Conservation (phyloP, 441 rosid genomes). For the Erysimum pusillum region DNA sequence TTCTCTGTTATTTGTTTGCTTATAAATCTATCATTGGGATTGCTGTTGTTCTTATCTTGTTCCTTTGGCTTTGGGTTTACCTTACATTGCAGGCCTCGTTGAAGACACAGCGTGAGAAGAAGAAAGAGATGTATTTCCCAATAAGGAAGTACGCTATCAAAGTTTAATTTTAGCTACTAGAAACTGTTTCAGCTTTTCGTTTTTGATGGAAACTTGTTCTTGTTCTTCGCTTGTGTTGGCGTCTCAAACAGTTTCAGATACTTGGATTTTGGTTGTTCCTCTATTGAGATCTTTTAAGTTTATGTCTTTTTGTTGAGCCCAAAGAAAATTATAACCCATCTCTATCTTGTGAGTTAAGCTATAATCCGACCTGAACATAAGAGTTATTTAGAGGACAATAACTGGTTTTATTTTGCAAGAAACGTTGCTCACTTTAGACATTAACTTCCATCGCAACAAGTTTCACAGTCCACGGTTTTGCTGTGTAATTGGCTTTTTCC, state of each 20-base stretch:
- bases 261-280: conserved; percentile 19
- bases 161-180: conserved; percentile 51
- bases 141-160: conserved; percentile 78
- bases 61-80: not conserved
- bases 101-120: conserved; percentile 78
- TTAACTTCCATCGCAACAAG: too few relatives aligned
- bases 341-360: not conserved
- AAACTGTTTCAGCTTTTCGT: conserved; percentile 22
- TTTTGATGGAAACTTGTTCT: conserved; percentile 42
- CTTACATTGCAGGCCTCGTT: conserved; percentile 53
- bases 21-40: not conserved
- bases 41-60: not conserved
- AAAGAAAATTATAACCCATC: not conserved
- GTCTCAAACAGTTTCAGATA: conserved; percentile 23
- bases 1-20: not conserved
- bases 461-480: not conserved
- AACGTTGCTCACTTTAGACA: too few relatives aligned
- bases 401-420: not conserved
- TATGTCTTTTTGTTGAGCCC: not conserved
- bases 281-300: not conserved
- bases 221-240: conserved; percentile 18
- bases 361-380: not conserved
- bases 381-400: not conserved
- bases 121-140: conserved; percentile 75
- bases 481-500: not conserved